Percentiles rank a stretch among this genome's conserved stretches.
These are phyloP conservation scores for Fusarium zealandicum DNA, from an alignment of 2,329 filamentous ascomycete species.

Conservation along the genomic window DNA sequence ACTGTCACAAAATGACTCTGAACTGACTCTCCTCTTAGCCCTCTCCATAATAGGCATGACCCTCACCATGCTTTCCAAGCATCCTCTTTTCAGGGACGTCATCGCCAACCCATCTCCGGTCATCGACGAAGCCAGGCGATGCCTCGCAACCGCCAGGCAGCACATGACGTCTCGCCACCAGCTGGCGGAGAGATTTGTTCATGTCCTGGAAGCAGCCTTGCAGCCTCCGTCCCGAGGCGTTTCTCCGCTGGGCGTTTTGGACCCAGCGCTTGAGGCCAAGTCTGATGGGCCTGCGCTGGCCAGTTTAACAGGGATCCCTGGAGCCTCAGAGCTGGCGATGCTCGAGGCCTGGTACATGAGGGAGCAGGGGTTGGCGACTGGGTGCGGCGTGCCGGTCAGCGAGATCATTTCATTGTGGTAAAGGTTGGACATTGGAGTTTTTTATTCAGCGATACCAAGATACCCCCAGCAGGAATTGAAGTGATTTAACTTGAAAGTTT, in stretches of 20 bases:
- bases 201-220: conserved; percentile 25
- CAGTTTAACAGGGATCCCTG: conserved; percentile 12
- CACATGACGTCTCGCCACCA: conserved; percentile 20
- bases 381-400: conserved; percentile 17
- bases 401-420: conserved; percentile 37
- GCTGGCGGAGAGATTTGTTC: conserved; percentile 28
- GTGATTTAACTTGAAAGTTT: neutral
- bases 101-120: conserved; percentile 27
- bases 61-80: conserved; percentile 33
- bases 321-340: conserved; percentile 29
- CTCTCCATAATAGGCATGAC: conserved; percentile 37
- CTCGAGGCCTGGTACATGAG: conserved; percentile 36
- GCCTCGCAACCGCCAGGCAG: conserved; percentile 34
- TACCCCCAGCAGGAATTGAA: conserved; percentile 23
- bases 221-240: conserved; percentile 23
- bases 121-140: conserved; percentile 32
- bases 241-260: conserved; percentile 23
- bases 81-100: conserved; percentile 31
- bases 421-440: conserved; percentile 16
- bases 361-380: conserved; percentile 14
- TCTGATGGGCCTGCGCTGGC: conserved; percentile 10
- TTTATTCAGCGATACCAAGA: conserved; percentile 16
- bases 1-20: fast-evolving
- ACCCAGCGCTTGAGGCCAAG: conserved; percentile 32
- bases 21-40: conserved; percentile 20